A percentile compares a stretch with the other conserved stretches of the same genome.
These are phyloP conservation scores for Emmonsiellopsis sp. DNA, from an alignment of 2,329 filamentous ascomycete genomes.

Conservation along the genomic window DNA sequence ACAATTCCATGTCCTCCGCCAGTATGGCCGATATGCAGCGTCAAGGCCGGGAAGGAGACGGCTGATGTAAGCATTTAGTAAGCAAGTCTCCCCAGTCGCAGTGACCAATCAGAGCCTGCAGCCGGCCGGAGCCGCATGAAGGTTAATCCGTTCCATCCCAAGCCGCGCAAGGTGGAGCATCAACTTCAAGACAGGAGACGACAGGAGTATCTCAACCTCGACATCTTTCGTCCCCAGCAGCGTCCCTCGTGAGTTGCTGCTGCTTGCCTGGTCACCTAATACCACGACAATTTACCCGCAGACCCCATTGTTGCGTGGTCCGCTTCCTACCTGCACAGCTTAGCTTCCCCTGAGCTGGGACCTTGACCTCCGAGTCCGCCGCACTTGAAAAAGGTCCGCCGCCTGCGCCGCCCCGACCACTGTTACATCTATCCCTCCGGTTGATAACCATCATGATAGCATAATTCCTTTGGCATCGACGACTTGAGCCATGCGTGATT, in stretches of 20 bases:
- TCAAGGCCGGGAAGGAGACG: background rate
- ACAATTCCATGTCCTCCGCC: too few species aligned
- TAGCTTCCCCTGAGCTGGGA: too few species aligned
- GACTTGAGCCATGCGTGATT: slow-evolving; percentile 1
- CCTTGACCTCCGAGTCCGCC: background rate
- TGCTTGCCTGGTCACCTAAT: too few species aligned
- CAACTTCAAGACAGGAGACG: too few species aligned
- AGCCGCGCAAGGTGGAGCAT: too few species aligned
- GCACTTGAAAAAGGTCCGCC: background rate
- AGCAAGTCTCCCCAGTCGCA: background rate
- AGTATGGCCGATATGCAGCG: too few species aligned
- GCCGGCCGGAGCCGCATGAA: background rate
- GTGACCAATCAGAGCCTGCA: background rate
- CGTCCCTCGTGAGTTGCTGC: too few species aligned
- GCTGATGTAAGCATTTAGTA: background rate
- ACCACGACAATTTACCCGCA: too few species aligned
- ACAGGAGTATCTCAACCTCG: too few species aligned
- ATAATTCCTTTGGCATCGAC: background rate
- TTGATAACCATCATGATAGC: background rate
- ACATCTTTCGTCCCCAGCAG: too few species aligned
- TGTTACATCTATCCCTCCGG: background rate
- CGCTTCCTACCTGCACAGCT: background rate
- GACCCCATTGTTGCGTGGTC: too few species aligned
- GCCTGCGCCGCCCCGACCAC: background rate
- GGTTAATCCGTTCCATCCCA: background rate